Evolutionary conservation across 164 flowering plant species (phyloP).

Genomic region (Cinnamomum micranthum): DNA sequence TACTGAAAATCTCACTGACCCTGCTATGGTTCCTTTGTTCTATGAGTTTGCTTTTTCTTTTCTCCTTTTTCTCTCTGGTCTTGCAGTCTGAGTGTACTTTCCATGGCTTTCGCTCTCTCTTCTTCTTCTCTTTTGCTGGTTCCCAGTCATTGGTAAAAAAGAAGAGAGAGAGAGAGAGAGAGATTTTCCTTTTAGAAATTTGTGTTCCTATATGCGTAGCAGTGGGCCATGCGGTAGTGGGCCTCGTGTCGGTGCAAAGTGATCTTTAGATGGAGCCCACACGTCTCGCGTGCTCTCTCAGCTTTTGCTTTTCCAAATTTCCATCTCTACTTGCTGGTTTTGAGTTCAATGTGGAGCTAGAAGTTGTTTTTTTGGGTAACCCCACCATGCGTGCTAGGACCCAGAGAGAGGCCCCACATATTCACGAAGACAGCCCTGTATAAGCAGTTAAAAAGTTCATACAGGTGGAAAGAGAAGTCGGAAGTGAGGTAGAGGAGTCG

Average conservation of each 20-base stretch:
- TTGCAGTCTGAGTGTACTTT: neutral
- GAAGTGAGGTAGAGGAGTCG: too few relatives aligned
- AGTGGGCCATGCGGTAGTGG: neutral
- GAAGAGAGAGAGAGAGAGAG: neutral
- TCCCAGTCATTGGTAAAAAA: too few relatives aligned
- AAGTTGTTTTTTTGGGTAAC: neutral
- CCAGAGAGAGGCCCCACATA: neutral
- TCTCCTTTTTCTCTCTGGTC: neutral
- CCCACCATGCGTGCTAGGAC: neutral
- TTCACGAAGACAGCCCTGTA: too few relatives aligned
- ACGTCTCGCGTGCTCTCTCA: neutral
- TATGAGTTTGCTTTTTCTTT: neutral
- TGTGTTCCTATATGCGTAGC: slow-evolving; percentile 2
- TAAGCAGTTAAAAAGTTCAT: too few relatives aligned
- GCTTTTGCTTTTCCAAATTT: too few relatives aligned
- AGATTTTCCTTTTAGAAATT: neutral
- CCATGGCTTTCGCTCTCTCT: neutral
- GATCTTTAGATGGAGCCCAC: neutral
- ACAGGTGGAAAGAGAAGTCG: too few relatives aligned
- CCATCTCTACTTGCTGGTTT: neutral
- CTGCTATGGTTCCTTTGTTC: neutral
- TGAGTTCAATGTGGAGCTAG: neutral
- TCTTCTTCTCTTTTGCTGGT: neutral
- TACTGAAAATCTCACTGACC: neutral
- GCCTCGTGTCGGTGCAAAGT: slow-evolving; percentile 4